A percentile compares a stretch with the other conserved stretches of the same genome.
These are phyloP conservation scores for Barnettozyma siamensis DNA, from an alignment of 805 yeast genomes.

Conservation along the genomic window DNA sequence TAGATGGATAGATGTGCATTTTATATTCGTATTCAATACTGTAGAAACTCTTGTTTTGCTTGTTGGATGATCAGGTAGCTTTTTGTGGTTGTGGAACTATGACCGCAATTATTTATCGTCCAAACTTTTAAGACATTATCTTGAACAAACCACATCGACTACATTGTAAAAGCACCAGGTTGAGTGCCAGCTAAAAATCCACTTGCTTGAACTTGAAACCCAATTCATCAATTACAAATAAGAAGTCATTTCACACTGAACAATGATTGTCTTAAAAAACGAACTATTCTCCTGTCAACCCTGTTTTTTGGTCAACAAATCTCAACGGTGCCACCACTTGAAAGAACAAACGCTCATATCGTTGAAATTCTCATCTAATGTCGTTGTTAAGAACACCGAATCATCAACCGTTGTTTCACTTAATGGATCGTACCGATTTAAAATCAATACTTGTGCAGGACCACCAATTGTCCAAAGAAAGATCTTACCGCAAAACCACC, in stretches of 20 bases:
- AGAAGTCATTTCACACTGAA: too few species aligned
- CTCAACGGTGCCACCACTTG: conserved; percentile 8
- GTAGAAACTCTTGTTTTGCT: too few species aligned
- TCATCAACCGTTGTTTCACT: background rate
- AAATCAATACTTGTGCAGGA: background rate
- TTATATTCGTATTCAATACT: background rate
- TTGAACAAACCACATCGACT: too few species aligned
- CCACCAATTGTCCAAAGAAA: conserved; percentile 4
- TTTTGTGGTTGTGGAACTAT: too few species aligned
- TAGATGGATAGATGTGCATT: background rate
- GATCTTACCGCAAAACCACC: conserved; percentile 4
- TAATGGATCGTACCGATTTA: conserved; percentile 4
- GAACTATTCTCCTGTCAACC: conserved; percentile 8
- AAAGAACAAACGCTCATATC: background rate
- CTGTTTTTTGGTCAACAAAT: conserved; percentile 1
- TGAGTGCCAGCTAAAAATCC: too few species aligned
- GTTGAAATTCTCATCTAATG: conserved; percentile 5
- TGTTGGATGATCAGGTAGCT: too few species aligned
- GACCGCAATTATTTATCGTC: background rate
- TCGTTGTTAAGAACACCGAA: background rate
- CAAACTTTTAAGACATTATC: too few species aligned
- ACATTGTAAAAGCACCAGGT: too few species aligned
- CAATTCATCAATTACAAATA: too few species aligned
- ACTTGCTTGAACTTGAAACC: too few species aligned
- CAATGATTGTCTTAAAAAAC: conserved; percentile 11